Conservation (phyloP, 805 yeast genomes). For the Barnettozyma populi region DNA sequence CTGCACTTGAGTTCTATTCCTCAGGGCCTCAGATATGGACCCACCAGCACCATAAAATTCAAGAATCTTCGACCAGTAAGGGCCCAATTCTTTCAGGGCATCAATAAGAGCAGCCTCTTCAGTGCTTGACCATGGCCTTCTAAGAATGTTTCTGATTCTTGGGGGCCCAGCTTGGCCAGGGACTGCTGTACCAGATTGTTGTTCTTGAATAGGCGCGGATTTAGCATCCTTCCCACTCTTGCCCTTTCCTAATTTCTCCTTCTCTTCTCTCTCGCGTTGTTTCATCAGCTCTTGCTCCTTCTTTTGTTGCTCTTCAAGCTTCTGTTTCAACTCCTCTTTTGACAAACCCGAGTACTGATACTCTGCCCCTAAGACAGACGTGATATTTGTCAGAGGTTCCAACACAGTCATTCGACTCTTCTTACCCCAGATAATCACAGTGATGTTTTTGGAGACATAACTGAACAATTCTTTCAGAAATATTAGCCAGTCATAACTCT, state of each 20-base stretch:
- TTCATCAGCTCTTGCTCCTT: constrained; percentile 13
- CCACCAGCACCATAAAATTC: constrained; percentile 96
- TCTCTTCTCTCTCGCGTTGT: constrained; percentile 12
- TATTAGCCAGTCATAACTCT: constrained; percentile 79
- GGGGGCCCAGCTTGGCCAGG: constrained; percentile 14
- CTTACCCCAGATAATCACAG: constrained; percentile 66
- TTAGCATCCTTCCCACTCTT: not conserved
- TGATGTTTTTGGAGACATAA: constrained; percentile 70
- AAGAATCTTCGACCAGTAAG: constrained; percentile 88
- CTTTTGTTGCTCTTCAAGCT: constrained; percentile 12
- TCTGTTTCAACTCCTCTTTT: constrained; percentile 20
- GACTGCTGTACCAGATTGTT: not conserved
- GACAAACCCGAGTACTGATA: constrained; percentile 11
- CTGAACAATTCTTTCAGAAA: constrained; percentile 77
- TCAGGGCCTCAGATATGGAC: constrained; percentile 70
- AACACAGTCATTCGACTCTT: constrained; percentile 30
- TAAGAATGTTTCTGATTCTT: constrained; percentile 27
- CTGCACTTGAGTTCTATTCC: constrained; percentile 86
- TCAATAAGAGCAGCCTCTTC: constrained; percentile 82
- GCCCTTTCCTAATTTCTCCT: not conserved
- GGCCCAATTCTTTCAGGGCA: constrained; percentile 79
- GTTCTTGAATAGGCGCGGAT: not conserved
- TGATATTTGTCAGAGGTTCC: constrained; percentile 9
- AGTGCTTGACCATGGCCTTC: constrained; percentile 81
- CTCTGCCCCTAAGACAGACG: not conserved